phyloP scores from a whole-genome alignment of 2,329 filamentous ascomycete species.

The Ilyonectria destructans region DNA sequence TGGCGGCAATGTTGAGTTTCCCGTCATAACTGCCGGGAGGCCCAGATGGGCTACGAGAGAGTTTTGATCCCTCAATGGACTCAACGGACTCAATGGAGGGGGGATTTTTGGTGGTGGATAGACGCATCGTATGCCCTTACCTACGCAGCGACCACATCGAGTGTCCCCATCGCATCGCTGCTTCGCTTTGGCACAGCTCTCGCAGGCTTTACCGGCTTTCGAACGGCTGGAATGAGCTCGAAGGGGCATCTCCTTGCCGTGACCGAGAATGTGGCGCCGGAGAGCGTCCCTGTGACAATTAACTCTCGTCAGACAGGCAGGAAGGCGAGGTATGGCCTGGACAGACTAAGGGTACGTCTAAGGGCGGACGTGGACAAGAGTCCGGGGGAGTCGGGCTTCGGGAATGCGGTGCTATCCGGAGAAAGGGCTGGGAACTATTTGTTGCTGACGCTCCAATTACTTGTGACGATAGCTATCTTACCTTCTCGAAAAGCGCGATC shows the following conservation, averaged over 20 bases:
- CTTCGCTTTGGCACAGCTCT: background rate
- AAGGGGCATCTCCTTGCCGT: background rate
- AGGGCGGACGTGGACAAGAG: too few species aligned
- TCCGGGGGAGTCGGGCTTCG: too few species aligned
- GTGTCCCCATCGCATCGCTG: conserved; percentile 5
- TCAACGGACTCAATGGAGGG: background rate
- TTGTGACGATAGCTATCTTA: background rate
- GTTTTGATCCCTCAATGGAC: background rate
- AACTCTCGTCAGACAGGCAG: background rate
- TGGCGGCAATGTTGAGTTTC: background rate
- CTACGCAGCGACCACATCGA: background rate
- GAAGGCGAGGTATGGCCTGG: background rate
- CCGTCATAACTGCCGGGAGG: background rate
- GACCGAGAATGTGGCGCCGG: background rate
- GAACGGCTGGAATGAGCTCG: background rate
- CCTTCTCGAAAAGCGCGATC: background rate
- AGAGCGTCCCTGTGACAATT: background rate
- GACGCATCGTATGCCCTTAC: background rate
- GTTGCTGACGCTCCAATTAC: background rate
- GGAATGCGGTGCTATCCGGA: too few species aligned
- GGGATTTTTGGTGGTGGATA: background rate
- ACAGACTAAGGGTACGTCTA: background rate
- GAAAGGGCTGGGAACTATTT: too few species aligned
- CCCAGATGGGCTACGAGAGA: background rate
- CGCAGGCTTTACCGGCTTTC: background rate